phyloP scores from a whole-genome alignment of 257 asterid species.

The Thymus quinquecostatus region DNA sequence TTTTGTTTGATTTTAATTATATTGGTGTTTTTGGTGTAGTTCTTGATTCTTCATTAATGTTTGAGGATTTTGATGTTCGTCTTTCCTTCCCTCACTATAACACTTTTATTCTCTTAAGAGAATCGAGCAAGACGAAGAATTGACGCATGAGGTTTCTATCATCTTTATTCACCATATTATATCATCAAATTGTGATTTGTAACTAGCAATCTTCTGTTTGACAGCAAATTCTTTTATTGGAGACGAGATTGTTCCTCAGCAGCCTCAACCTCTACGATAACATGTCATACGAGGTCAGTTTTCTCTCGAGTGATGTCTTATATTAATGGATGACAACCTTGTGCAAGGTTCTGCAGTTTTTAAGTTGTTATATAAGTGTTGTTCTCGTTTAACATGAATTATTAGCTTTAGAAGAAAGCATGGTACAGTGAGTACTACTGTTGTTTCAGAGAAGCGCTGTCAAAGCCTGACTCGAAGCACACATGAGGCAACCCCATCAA shows the following conservation, averaged over 20 bases:
- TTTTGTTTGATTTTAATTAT: too few species aligned
- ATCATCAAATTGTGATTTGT: not conserved
- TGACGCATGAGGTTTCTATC: conserved; percentile 66
- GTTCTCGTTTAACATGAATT: conserved; percentile 60
- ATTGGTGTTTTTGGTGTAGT: too few species aligned
- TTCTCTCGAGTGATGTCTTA: too few species aligned
- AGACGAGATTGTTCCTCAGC: too few species aligned
- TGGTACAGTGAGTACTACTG: conserved; percentile 90
- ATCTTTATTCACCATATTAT: conserved; percentile 1
- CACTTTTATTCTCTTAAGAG: conserved; percentile 56
- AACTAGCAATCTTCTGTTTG: conserved; percentile 20
- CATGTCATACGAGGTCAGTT: too few species aligned
- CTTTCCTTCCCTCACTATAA: too few species aligned
- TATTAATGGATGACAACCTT: too few species aligned
- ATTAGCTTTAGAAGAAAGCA: conserved; percentile 86
- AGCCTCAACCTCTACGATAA: conserved; percentile 60
- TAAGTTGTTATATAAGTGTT: not conserved
- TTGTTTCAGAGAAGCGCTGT: conserved; percentile 72
- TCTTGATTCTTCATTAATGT: too few species aligned
- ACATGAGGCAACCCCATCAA: conserved; percentile 40
- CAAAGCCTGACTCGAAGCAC: conserved; percentile 61
- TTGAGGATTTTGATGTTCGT: too few species aligned
- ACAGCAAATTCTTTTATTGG: conserved; percentile 74
- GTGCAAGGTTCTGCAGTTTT: not conserved
- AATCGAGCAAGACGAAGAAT: conserved; percentile 68